A percentile compares a stretch with the other conserved stretches of the same genome.
Evolutionary conservation across 148 eudicot species (phyloP).

Genomic region (Spergularia bocconei): DNA sequence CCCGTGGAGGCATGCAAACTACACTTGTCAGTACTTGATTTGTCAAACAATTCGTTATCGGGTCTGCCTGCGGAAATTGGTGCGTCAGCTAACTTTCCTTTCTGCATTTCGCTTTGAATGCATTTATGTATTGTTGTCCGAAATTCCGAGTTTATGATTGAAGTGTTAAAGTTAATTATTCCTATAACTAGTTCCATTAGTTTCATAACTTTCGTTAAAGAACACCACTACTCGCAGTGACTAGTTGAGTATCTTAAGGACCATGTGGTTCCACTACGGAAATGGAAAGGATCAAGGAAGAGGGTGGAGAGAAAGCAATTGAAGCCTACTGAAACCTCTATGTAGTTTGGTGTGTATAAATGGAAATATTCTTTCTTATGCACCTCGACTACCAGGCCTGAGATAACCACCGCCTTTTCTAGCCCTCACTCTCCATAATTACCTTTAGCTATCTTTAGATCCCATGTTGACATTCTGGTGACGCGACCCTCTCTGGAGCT

Average conservation of each 20-base stretch:
- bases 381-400: not conserved
- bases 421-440: not conserved
- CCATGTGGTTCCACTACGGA: not conserved
- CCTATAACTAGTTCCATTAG: too few species aligned
- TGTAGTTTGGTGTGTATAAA: not conserved
- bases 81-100: slow-evolving; percentile 33
- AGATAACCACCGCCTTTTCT: slow-evolving; percentile 3
- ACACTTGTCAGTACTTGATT: slow-evolving; percentile 69
- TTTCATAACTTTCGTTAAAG: not conserved
- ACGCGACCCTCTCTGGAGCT: not conserved
- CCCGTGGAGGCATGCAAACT: slow-evolving; percentile 89
- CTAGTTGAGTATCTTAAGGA: not conserved
- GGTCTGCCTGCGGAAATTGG: slow-evolving; percentile 97
- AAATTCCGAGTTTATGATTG: not conserved
- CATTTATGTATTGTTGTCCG: not conserved
- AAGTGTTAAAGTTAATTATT: not conserved
- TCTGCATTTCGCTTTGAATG: not conserved
- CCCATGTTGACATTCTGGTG: not conserved
- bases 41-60: slow-evolving; percentile 91
- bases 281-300: not conserved
- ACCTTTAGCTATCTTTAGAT: not conserved
- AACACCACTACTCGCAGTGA: not conserved
- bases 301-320: not conserved
- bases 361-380: not conserved
- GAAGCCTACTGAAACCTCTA: not conserved